Base-by-base conservation (phyloP, 805 yeast genomes). In the Candida glaebosa region DNA sequence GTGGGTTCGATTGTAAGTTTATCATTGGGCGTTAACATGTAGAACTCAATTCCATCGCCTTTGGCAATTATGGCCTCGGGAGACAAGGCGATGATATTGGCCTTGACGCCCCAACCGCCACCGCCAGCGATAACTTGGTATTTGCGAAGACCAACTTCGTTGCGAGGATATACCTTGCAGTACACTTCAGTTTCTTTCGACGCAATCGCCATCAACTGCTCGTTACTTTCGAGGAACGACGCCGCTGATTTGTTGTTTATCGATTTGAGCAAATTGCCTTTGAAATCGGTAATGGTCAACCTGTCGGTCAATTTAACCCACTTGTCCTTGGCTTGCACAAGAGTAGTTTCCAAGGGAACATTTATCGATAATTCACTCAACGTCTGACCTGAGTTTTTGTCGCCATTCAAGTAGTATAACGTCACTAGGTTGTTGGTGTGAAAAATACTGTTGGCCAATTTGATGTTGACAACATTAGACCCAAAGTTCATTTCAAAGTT, bases 71-170 rank as follows among this genome's bases (percentile, higher is more conserved):
- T 52, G 1, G 82, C 82, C 2, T 72, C 73, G 1, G 87, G 82
- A 20, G 83, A 83, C 9, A 83, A 55, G 1, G 79, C 89, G n/a
- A 83, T 65, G 55, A 80, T 76, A 25, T 76, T 76, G 2, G 84
- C 80, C 42, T 82, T 76, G 20, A 81, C 77, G 1, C 87, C 86
- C 88, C 88, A 83, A 2, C 82, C 81, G 2, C 87, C 84, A 2
- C 89, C 89, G 3, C 89, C 89, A 4, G 87, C 89, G 26, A 79
- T 68, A 16, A 83, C 80, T 52, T 76, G 75, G 55, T 63, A 75
- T 40, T 71, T 63, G 40, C 56, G 51, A 3, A 58, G 52, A 1
- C 18, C 31, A 12, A 18, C 37, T 17, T 28, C 38, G 5, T 41
- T 44, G 15, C 33, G 44, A 18, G 51, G 43, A 40, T 47, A 49